A percentile compares a stretch with the other conserved stretches of the same genome.
Evolutionary conservation across 768 basidiomycete genomes (phyloP).

Genomic region (Tulasnella sp.): DNA sequence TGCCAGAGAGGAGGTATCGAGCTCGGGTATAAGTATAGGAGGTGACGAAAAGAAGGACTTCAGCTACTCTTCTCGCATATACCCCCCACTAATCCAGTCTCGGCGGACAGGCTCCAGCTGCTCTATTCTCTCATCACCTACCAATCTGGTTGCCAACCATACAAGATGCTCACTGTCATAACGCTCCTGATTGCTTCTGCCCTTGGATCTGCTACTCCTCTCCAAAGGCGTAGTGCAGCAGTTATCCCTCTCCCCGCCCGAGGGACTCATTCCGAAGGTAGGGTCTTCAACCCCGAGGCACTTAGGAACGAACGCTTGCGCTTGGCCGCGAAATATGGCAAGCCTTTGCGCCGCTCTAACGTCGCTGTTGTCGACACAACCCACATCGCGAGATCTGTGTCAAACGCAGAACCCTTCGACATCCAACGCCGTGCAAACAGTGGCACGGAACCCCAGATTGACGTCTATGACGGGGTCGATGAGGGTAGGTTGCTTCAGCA

Average conservation of each 20-base stretch:
- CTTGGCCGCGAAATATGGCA: background rate
- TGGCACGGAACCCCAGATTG: background rate
- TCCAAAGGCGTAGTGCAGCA: background rate
- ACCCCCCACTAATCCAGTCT: too few species aligned
- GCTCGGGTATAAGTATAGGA: too few species aligned
- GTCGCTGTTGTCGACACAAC: background rate
- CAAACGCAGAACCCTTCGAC: background rate
- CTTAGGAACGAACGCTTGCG: background rate
- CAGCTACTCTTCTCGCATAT: too few species aligned
- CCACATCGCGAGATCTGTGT: background rate
- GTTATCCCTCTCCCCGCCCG: background rate
- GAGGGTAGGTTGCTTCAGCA: background rate
- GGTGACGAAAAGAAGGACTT: too few species aligned
- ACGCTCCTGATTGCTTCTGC: background rate
- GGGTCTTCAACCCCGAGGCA: background rate
- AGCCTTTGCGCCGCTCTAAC: background rate
- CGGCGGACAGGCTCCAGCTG: too few species aligned
- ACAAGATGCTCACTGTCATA: background rate
- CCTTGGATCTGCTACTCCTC: background rate
- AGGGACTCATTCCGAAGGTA: background rate
- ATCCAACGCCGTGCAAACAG: constrained; percentile 2
- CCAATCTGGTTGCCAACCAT: too few species aligned
- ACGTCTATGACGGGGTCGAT: constrained; percentile 4
- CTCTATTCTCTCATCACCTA: too few species aligned
- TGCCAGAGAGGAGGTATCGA: too few species aligned